Percentiles rank a stretch among this genome's conserved stretches.
These are phyloP conservation scores for Blastobotrys elegans DNA, from an alignment of 1,139 yeast genomes.

Conservation along the genomic window DNA sequence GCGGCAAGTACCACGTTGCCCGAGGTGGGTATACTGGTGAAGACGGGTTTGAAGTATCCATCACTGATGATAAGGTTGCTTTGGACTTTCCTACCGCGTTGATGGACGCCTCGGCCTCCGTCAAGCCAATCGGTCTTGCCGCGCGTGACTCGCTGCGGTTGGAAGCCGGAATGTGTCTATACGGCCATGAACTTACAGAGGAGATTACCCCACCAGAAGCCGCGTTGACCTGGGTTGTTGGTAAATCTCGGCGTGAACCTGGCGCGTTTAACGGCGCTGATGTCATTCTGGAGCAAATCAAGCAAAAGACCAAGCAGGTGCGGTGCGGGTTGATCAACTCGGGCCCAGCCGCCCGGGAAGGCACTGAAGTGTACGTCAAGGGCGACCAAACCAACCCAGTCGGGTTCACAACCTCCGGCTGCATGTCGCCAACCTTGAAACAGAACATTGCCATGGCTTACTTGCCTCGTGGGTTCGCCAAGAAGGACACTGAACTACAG, in stretches of 20 bases:
- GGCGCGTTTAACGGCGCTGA: slow-evolving; percentile 68
- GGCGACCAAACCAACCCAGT: slow-evolving; percentile 49
- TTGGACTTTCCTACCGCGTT: slow-evolving; percentile 58
- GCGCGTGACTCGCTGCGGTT: slow-evolving; percentile 93
- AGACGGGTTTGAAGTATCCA: slow-evolving; percentile 91
- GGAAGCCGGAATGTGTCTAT: slow-evolving; percentile 98
- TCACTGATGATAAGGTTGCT: slow-evolving; percentile 57
- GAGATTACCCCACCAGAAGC: slow-evolving; percentile 85
- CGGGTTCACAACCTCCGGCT: slow-evolving; percentile 84
- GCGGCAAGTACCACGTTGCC: slow-evolving; percentile 58
- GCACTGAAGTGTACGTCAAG: slow-evolving; percentile 57
- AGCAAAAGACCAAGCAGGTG: slow-evolving; percentile 55
- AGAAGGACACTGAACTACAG: slow-evolving; percentile 68
- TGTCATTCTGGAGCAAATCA: slow-evolving; percentile 64
- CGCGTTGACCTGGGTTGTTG: slow-evolving; percentile 81
- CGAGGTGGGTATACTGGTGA: slow-evolving; percentile 98
- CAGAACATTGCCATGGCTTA: slow-evolving; percentile 88
- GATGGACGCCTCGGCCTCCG: slow-evolving; percentile 52
- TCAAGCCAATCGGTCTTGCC: slow-evolving; percentile 88
- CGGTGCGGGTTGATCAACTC: slow-evolving; percentile 72
- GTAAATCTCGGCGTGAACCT: slow-evolving; percentile 64
- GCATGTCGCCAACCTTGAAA: slow-evolving; percentile 79
- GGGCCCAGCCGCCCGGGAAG: slow-evolving; percentile 93
- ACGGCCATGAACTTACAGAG: slow-evolving; percentile 86
- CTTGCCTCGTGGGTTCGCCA: slow-evolving; percentile 64